phyloP scores from a whole-genome alignment of 345 rosid genomes.

The Dipteronia sinensis region DNA sequence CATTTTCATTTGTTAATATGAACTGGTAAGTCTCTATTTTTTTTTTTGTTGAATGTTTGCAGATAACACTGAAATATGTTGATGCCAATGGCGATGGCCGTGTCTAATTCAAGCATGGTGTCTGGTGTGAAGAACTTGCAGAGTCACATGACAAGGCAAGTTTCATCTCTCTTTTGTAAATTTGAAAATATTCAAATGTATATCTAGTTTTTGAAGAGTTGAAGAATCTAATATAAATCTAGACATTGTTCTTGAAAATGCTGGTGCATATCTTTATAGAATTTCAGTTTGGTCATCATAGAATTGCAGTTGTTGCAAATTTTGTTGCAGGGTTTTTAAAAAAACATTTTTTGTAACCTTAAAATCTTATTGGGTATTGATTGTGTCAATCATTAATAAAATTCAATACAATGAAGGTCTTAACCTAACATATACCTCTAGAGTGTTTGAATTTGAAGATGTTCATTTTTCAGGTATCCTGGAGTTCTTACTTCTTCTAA shows the following conservation, averaged over 20 bases:
- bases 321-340: background rate
- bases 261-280: background rate
- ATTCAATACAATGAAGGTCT: too few relatives aligned
- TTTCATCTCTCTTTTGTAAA: background rate
- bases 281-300: background rate
- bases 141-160: constrained; percentile 4
- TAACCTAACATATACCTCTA: too few relatives aligned
- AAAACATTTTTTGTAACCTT: too few relatives aligned
- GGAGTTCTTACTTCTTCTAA: constrained; percentile 18
- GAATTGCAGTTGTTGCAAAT: background rate
- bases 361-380: too few relatives aligned
- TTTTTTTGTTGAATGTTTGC: background rate
- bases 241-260: background rate
- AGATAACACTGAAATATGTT: constrained; percentile 16
- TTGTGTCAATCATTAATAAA: too few relatives aligned
- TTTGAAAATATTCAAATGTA: background rate
- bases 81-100: constrained; percentile 3
- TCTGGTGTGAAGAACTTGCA: background rate
- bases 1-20: background rate
- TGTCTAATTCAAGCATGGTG: background rate
- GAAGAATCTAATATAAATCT: background rate
- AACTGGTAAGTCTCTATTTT: background rate
- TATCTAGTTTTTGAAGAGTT: background rate
- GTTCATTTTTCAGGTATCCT: constrained; percentile 35
- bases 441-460: background rate